phyloP scores from a whole-genome alignment of 2,329 filamentous ascomycete species.

The Aspergillus tamarii region DNA sequence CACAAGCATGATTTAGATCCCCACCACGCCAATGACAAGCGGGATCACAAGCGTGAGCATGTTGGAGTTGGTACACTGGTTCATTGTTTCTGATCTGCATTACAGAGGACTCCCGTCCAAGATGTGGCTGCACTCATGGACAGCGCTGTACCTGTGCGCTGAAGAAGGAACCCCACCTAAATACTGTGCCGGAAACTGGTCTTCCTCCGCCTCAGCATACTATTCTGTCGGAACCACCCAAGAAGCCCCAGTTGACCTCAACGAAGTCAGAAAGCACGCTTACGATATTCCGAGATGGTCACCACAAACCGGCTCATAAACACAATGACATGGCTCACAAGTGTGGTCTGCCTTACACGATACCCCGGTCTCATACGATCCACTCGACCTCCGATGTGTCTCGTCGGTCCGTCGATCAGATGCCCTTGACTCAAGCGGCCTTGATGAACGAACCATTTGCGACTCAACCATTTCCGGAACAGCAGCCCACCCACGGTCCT shows the following conservation, averaged over 20 bases:
- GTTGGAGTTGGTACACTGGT: slow-evolving; percentile 30
- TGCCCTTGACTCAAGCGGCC: slow-evolving; percentile 44
- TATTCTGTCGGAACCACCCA: slow-evolving; percentile 48
- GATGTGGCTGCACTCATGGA: slow-evolving; percentile 59
- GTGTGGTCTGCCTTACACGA: slow-evolving; percentile 65
- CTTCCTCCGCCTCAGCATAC: slow-evolving; percentile 44
- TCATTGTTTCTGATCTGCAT: slow-evolving; percentile 38
- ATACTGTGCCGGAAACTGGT: slow-evolving; percentile 53
- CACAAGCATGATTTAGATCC: slow-evolving; percentile 42
- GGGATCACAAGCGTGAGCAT: slow-evolving; percentile 44
- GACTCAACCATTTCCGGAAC: slow-evolving; percentile 32
- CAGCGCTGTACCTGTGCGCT: slow-evolving; percentile 63
- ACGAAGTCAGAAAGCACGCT: slow-evolving; percentile 63
- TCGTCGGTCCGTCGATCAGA: slow-evolving; percentile 57
- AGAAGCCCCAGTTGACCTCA: slow-evolving; percentile 60
- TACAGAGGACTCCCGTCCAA: slow-evolving; percentile 40
- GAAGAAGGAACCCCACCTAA: slow-evolving; percentile 60
- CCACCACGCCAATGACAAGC: slow-evolving; percentile 37
- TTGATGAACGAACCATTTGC: slow-evolving; percentile 35
- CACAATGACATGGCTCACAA: slow-evolving; percentile 68
- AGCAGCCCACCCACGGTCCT: slow-evolving; percentile 31
- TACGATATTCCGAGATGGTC: slow-evolving; percentile 65
- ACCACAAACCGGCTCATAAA: slow-evolving; percentile 67
- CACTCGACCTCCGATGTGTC: slow-evolving; percentile 50
- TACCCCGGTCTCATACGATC: slow-evolving; percentile 58